These are phyloP conservation scores for Escovopsis sp. DNA, from an alignment of 2,329 filamentous ascomycete species.

Conservation along the genomic window DNA sequence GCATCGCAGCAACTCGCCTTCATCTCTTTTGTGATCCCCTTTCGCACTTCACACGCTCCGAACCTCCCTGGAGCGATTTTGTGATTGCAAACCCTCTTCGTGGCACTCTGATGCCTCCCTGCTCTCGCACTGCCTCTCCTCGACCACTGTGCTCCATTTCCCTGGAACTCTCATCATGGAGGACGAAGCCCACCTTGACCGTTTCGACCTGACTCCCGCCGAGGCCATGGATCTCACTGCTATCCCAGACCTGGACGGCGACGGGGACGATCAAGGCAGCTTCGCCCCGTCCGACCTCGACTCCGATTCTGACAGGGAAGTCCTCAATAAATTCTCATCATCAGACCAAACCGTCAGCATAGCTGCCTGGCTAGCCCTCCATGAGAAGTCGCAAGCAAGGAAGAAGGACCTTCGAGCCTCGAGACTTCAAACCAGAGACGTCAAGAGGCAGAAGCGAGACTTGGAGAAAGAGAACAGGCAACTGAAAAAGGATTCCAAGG, in stretches of 20 bases:
- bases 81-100: background rate
- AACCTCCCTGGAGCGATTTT: too few species aligned
- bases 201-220: conserved; percentile 3
- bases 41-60: too few species aligned
- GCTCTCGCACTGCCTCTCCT: background rate
- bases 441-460: background rate
- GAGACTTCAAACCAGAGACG: background rate
- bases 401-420: background rate
- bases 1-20: too few species aligned
- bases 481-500: background rate
- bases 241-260: background rate
- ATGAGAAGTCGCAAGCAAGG: conserved; percentile 1
- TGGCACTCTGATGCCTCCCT: background rate
- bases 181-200: background rate
- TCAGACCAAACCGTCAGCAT: too few species aligned
- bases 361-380: background rate
- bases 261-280: background rate
- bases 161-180: background rate
- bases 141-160: background rate
- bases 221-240: background rate
- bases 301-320: background rate
- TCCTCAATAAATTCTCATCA: too few species aligned
- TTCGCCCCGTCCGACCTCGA: background rate
- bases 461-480: background rate
- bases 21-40: too few species aligned